phyloP scores from a whole-genome alignment of 257 asterid genomes.

The Scutellaria baicalensis region DNA sequence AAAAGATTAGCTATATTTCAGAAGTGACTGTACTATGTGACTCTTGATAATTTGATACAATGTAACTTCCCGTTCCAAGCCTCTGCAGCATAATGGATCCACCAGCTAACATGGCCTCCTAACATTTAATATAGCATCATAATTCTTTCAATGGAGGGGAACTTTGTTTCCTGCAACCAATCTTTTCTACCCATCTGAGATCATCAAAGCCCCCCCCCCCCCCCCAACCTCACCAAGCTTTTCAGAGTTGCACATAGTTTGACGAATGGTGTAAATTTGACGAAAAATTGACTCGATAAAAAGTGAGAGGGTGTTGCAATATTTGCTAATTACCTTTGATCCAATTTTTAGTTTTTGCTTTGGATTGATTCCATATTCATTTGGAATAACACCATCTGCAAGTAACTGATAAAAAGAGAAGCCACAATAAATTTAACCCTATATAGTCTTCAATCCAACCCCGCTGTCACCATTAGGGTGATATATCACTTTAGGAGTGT shows the following conservation, averaged over 20 bases:
- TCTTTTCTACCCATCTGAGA: background rate
- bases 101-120: conserved; percentile 4
- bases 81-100: background rate
- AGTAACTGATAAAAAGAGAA: conserved; percentile 54
- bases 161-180: conserved; percentile 1
- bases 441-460: too few species aligned
- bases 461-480: too few species aligned
- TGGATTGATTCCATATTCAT: conserved; percentile 97
- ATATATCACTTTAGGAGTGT: too few species aligned
- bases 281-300: background rate
- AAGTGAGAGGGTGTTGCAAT: background rate
- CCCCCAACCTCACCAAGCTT: background rate
- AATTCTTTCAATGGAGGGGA: background rate
- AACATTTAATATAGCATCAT: conserved; percentile 1
- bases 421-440: conserved; percentile 4
- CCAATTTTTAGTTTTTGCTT: conserved; percentile 89
- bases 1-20: background rate
- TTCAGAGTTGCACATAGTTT: background rate
- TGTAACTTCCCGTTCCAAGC: background rate
- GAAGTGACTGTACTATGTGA: background rate
- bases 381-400: conserved; percentile 99
- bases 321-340: conserved; percentile 55
- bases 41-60: background rate
- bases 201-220: background rate
- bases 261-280: background rate